Conservation (phyloP, 176 grass and related monocot species). For the Bolboschoenus planiculmis region DNA sequence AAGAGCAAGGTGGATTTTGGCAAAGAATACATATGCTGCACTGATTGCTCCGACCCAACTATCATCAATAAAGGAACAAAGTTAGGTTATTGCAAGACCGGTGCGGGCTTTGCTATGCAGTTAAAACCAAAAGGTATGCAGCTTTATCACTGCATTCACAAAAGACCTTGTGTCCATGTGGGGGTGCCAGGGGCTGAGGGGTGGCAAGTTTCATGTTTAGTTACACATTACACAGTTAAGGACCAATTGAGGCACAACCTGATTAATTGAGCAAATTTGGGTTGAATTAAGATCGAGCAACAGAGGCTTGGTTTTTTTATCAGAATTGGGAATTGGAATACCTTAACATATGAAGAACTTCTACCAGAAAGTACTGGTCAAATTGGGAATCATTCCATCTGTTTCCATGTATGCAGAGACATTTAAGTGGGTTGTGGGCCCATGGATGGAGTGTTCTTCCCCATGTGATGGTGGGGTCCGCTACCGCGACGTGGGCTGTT, state of each 20-base stretch:
- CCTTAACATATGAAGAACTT: neutral
- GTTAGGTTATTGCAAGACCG: slow-evolving; percentile 64
- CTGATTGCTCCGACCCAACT: slow-evolving; percentile 65
- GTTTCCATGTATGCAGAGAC: slow-evolving; percentile 41
- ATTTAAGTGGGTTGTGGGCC: slow-evolving; percentile 63
- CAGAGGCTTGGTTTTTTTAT: neutral
- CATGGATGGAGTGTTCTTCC: slow-evolving; percentile 77
- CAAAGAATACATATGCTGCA: slow-evolving; percentile 65
- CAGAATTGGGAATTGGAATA: neutral
- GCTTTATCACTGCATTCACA: neutral
- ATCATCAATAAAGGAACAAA: slow-evolving; percentile 48
- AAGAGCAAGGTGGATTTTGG: slow-evolving; percentile 78
- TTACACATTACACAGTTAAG: neutral
- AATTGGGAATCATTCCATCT: slow-evolving; percentile 5
- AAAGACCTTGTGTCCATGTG: neutral
- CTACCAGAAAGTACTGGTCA: neutral
- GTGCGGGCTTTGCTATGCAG: slow-evolving; percentile 41
- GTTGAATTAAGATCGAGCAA: neutral
- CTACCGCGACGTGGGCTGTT: slow-evolving; percentile 44
- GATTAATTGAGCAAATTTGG: neutral
- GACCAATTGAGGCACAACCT: neutral
- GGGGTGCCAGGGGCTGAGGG: neutral
- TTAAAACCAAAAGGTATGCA: slow-evolving; percentile 59
- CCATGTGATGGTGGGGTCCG: slow-evolving; percentile 71
- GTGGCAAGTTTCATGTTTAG: neutral